phyloP scores from a whole-genome alignment of 306 rosid species.

The Cyamopsis tetragonoloba region DNA sequence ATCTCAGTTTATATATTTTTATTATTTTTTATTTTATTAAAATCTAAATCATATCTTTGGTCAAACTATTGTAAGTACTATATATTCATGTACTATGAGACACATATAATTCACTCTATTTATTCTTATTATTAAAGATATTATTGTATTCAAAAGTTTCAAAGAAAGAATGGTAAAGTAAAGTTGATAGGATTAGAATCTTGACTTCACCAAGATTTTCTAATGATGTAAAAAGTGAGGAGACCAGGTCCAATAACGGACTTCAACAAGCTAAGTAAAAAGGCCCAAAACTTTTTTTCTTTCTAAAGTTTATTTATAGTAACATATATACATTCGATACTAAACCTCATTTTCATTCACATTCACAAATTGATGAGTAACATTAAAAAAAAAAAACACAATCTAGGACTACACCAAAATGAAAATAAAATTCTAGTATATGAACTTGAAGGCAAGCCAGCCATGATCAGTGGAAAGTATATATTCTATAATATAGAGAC shows the following conservation, averaged over 20 bases:
- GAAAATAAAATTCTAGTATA: not conserved
- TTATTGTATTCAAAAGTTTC: not conserved
- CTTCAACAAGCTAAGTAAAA: conserved; percentile 31
- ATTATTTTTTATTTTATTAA: too few relatives aligned
- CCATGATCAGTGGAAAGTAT: conserved; percentile 16
- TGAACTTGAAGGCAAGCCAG: not conserved
- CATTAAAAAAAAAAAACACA: too few relatives aligned
- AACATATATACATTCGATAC: conserved; percentile 6
- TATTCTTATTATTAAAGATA: too few relatives aligned
- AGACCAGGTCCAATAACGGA: conserved; percentile 24
- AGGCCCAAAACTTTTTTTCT: conserved; percentile 28
- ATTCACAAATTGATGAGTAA: too few relatives aligned
- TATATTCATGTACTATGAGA: too few relatives aligned
- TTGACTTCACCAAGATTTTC: conserved; percentile 34
- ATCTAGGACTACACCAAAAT: not conserved
- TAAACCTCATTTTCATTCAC: conserved; percentile 10
- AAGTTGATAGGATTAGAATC: conserved; percentile 39
- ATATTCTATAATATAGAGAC: conserved; percentile 35
- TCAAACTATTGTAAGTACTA: too few relatives aligned
- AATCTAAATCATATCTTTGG: too few relatives aligned
- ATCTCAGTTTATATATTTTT: too few relatives aligned
- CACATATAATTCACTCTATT: too few relatives aligned
- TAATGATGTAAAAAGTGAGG: conserved; percentile 34
- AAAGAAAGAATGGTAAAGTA: conserved; percentile 33
- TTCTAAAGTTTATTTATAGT: conserved; percentile 21